Base-by-base conservation (phyloP, 1,284 basidiomycete species). In the Heimioporus retisporus region DNA sequence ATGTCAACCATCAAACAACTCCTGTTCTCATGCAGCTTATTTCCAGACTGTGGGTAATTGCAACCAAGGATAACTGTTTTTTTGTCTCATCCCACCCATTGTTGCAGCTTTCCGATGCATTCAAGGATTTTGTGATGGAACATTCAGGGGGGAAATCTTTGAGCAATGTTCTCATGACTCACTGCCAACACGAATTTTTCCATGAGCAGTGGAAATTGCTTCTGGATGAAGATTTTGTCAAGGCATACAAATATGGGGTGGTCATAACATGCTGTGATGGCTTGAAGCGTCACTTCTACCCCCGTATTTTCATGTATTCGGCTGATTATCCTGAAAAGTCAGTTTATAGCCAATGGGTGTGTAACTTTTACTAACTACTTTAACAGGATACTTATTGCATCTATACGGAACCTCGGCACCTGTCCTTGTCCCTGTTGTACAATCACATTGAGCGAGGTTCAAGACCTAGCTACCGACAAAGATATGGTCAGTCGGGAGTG, bases 21-120 rank as follows among this genome's bases (percentile, higher is more conserved):
- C 10, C 72, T 71, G 43, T 77, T 82, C 65, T 79, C 81, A 63
- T 55, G 53, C 80, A 0, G 79, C 79, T 6, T 80, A 78, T 61
- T 67, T 81, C 11, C 76, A 77, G 2, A 71, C 73, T 56, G 80
- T 80, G 15, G 8, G 44, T 61, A 14, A 43, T 63, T 6, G 8
- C 18, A 23, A 7, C 18, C 7, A 43, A 43, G 15, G 15, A 15
- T 43, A 8, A 15, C 7, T 43, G 42, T 43, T 43, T 43, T 43
- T 43, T n/a, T n/a, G n/a, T n/a, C n/a, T n/a, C n/a, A n/a, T n/a
- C n/a, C n/a, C n/a, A n/a, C n/a, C 10, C 42, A 43, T 43, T 15
- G 15, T 15, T 14, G 6, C 25, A 68, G 66, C 61, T 75, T 48
- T 66, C 68, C 1, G 70, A 73, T 46, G 59, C 57, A 25, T 66